Evolutionary conservation across 192 early-diverging fungal genomes (phyloP).

Genomic region (Diversispora epigaea): DNA sequence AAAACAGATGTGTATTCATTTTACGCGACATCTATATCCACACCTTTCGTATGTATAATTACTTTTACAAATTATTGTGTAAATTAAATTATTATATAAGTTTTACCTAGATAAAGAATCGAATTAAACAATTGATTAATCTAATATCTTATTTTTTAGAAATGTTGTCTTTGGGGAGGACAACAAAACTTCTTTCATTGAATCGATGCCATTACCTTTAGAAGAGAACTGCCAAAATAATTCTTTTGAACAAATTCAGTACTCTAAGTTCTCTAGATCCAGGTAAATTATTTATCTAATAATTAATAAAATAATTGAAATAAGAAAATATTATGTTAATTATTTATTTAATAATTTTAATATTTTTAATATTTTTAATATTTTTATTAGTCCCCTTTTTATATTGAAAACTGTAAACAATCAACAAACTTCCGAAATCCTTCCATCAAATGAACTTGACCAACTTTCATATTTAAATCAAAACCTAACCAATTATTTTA

Average conservation of each 20-base stretch:
- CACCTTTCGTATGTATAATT: not conserved
- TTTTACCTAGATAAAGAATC: not conserved
- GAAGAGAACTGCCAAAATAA: not conserved
- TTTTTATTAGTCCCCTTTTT: too few relatives aligned
- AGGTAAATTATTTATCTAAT: too few relatives aligned
- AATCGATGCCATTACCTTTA: not conserved
- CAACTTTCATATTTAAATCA: not conserved
- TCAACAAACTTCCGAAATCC: too few relatives aligned
- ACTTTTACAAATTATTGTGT: constrained; percentile 1
- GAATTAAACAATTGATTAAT: not conserved
- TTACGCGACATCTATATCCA: not conserved
- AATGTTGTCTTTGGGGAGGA: not conserved
- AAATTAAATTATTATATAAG: too few relatives aligned
- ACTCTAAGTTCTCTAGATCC: too few relatives aligned
- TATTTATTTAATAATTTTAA: too few relatives aligned
- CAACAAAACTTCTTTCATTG: not conserved
- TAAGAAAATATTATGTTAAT: too few relatives aligned
- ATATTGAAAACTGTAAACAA: too few relatives aligned
- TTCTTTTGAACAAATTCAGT: not conserved
- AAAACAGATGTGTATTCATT: not conserved
- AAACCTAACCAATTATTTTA: not conserved
- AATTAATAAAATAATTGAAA: too few relatives aligned
- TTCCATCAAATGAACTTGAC: not conserved
- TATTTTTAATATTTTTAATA: too few relatives aligned
- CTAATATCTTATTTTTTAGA: not conserved